Conservation (phyloP, 2,329 filamentous ascomycete genomes). For the Ascochyta pisi region DNA sequence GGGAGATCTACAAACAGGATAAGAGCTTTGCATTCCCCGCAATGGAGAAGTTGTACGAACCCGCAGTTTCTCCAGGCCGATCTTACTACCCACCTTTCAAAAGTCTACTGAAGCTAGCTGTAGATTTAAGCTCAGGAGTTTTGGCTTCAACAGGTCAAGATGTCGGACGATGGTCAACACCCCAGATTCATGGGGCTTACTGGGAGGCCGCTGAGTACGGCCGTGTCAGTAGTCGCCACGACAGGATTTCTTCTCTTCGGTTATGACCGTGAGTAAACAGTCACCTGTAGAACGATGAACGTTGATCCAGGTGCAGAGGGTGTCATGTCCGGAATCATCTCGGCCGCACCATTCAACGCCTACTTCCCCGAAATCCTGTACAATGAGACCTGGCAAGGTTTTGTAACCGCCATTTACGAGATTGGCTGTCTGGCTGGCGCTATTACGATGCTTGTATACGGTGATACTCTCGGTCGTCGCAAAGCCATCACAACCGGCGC, state of each 20-base stretch:
- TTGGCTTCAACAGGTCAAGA: conserved; percentile 4
- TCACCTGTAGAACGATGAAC: background rate
- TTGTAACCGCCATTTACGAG: conserved; percentile 61
- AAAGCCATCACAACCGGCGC: conserved; percentile 53
- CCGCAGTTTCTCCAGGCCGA: background rate
- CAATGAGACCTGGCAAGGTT: conserved; percentile 58
- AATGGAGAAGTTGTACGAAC: background rate
- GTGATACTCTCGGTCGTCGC: conserved; percentile 53
- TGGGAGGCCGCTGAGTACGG: conserved; percentile 33
- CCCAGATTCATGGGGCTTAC: conserved; percentile 41
- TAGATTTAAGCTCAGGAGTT: background rate
- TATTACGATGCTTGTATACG: conserved; percentile 47
- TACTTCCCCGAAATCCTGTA: conserved; percentile 50
- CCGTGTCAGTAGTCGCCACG: conserved; percentile 40
- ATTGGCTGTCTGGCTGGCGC: conserved; percentile 57
- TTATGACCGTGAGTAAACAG: conserved; percentile 37
- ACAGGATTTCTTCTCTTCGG: conserved; percentile 44
- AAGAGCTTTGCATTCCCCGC: conserved; percentile 3
- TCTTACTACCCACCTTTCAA: background rate
- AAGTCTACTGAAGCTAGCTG: background rate
- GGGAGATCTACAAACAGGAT: conserved; percentile 3
- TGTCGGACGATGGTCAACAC: conserved; percentile 24
- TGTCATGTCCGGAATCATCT: conserved; percentile 49
- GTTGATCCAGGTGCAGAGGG: conserved; percentile 32
- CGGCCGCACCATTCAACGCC: conserved; percentile 41